Percentiles rank a stretch among this genome's conserved stretches.
Evolutionary conservation across 2,329 filamentous ascomycete genomes (phyloP).

Genomic region (Diaporthe destruens): DNA sequence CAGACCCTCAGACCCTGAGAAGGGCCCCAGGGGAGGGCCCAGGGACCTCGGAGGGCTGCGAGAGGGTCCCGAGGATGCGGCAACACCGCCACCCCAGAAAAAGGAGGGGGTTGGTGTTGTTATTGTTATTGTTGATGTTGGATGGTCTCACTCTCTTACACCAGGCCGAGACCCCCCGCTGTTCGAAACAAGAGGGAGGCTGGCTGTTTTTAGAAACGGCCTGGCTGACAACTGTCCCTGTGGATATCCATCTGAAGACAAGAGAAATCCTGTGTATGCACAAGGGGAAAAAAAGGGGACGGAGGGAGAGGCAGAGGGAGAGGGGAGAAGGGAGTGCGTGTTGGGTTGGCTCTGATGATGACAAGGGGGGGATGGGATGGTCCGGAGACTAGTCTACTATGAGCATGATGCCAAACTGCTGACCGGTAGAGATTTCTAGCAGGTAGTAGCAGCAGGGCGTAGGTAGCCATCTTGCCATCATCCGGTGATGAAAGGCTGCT

Average conservation of each 20-base stretch:
- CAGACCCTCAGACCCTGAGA: conserved; percentile 22
- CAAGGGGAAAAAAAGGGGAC: too few species aligned
- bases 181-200: conserved; percentile 24
- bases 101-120: conserved; percentile 28
- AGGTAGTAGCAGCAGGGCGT: background rate
- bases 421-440: background rate
- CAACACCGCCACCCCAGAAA: conserved; percentile 18
- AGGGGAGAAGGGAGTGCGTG: background rate
- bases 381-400: background rate
- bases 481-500: conserved; percentile 1
- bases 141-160: conserved; percentile 39
- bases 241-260: conserved; percentile 1
- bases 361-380: background rate
- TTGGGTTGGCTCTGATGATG: background rate
- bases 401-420: conserved; percentile 1
- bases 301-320: too few species aligned
- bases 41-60: conserved; percentile 8
- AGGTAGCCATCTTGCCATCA: too few species aligned
- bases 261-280: background rate
- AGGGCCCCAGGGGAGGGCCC: background rate
- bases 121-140: conserved; percentile 30
- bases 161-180: conserved; percentile 33
- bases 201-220: conserved; percentile 29
- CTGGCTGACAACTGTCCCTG: background rate
- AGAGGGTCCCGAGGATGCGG: conserved; percentile 10